Conservation (phyloP, 139 green algal species). For the Yamagishiella unicocca region DNA sequence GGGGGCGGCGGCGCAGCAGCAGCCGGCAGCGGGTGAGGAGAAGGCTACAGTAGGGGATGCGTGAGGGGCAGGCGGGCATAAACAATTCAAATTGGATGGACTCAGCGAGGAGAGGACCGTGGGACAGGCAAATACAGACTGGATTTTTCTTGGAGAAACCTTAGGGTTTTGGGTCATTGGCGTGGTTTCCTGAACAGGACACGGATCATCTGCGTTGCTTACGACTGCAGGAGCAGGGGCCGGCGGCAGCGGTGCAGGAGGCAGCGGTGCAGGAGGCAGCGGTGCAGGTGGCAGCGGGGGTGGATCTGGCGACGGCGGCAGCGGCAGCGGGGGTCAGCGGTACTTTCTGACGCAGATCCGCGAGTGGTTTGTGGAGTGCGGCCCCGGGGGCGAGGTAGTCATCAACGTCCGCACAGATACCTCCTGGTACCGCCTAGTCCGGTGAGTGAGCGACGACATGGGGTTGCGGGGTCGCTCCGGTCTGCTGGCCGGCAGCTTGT, state of each 20-base stretch:
- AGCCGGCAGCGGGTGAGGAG: background rate
- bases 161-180: too few relatives aligned
- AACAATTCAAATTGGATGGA: too few relatives aligned
- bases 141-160: too few relatives aligned
- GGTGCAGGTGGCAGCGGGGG: constrained; percentile 22
- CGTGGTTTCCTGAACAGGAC: too few relatives aligned
- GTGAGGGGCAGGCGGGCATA: too few relatives aligned
- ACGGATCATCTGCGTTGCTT: too few relatives aligned
- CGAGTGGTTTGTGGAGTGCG: constrained; percentile 95
- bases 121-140: too few relatives aligned
- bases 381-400: constrained; percentile 85
- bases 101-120: too few relatives aligned
- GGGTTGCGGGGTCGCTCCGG: too few relatives aligned
- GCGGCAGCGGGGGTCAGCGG: background rate
- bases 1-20: background rate
- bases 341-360: constrained; percentile 78
- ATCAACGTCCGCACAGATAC: constrained; percentile 94
- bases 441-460: too few relatives aligned
- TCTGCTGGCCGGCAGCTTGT: too few relatives aligned
- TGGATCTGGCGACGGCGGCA: background rate
- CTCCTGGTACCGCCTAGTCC: constrained; percentile 90
- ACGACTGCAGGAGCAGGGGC: too few relatives aligned
- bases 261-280: constrained; percentile 17
- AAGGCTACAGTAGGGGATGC: background rate
- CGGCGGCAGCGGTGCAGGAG: constrained; percentile 23